A percentile compares a stretch with the other conserved stretches of the same genome.
Conservation (phyloP, 192 early-diverging fungal genomes). For the Umbelopsis isabellina region DNA sequence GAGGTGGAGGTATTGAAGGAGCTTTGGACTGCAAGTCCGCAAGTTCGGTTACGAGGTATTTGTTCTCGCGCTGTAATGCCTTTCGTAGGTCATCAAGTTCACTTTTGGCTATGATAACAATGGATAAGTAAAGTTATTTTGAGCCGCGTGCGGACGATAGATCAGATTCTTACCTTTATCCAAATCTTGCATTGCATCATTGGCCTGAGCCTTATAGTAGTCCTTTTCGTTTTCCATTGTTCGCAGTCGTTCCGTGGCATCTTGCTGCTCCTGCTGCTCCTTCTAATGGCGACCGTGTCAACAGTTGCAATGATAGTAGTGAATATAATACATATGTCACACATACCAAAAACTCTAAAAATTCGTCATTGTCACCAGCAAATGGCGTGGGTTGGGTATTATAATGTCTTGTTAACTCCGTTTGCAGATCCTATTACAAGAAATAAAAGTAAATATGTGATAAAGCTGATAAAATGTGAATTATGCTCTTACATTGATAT, state of each 20-base stretch:
- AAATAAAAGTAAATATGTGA: neutral
- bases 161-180: slow-evolving; percentile 17
- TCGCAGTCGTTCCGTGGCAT: slow-evolving; percentile 26
- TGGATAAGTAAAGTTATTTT: neutral
- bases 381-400: neutral
- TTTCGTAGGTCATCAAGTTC: slow-evolving; percentile 26
- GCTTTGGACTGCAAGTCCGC: slow-evolving; percentile 30
- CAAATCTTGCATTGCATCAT: slow-evolving; percentile 35
- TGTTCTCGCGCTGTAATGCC: slow-evolving; percentile 36
- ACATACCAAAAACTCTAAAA: slow-evolving; percentile 5
- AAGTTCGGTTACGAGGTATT: slow-evolving; percentile 33
- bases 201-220: slow-evolving; percentile 37
- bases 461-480: neutral
- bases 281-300: neutral
- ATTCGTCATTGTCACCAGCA: slow-evolving; percentile 21
- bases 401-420: slow-evolving; percentile 1
- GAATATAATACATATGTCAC: neutral
- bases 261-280: slow-evolving; percentile 17
- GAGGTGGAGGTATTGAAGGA: slow-evolving; percentile 1
- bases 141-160: too few relatives aligned
- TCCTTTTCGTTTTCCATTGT: slow-evolving; percentile 38
- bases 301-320: neutral
- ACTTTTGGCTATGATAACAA: slow-evolving; percentile 25
- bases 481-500: slow-evolving; percentile 2
- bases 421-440: neutral